Evolutionary conservation across 805 yeast genomes (phyloP).

Genomic region (Cyberlindnera saturnus): DNA sequence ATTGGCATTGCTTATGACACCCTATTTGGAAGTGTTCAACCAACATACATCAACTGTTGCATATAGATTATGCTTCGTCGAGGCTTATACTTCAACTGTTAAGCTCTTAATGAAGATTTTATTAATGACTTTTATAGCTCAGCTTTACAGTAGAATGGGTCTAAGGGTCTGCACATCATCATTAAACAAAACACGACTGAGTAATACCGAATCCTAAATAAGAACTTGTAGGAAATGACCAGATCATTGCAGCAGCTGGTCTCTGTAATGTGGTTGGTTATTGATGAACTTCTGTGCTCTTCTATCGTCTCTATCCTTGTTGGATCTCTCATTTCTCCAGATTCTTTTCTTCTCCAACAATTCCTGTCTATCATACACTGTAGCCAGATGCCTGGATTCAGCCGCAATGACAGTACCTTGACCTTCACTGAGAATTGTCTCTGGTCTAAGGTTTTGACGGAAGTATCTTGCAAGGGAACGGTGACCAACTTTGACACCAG

Average conservation of each 20-base stretch:
- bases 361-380: conserved; percentile 38
- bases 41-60: conserved; percentile 11
- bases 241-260: conserved; percentile 52
- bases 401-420: conserved; percentile 84
- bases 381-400: conserved; percentile 52
- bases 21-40: too few relatives aligned
- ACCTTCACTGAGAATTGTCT: conserved; percentile 57
- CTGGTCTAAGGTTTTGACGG: conserved; percentile 66
- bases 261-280: conserved; percentile 85
- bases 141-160: too few relatives aligned
- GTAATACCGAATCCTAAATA: background rate
- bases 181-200: background rate
- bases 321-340: conserved; percentile 60
- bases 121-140: too few relatives aligned
- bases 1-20: too few relatives aligned
- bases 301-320: conserved; percentile 42
- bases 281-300: conserved; percentile 75
- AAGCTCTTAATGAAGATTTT: too few relatives aligned
- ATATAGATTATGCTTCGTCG: conserved; percentile 2
- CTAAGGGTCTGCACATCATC: too few relatives aligned
- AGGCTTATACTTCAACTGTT: conserved; percentile 9
- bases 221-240: background rate
- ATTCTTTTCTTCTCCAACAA: conserved; percentile 48
- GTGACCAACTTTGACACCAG: conserved; percentile 83
- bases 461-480: conserved; percentile 74